phyloP scores from a whole-genome alignment of 2,329 filamentous ascomycete species.

The Aspergillus persii region DNA sequence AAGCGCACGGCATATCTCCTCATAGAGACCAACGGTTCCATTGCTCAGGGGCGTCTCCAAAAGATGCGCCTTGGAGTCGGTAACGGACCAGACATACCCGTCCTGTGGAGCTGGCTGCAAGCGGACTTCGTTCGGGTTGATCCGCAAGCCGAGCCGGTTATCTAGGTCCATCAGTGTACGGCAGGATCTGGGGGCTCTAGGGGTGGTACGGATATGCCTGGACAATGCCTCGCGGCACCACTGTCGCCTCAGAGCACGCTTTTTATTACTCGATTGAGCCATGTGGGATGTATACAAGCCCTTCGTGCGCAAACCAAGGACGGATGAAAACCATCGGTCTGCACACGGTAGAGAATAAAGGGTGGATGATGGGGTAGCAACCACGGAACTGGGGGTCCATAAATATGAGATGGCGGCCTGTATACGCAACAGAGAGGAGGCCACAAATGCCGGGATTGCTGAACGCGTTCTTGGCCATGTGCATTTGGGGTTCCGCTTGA shows the following conservation, averaged over 20 bases:
- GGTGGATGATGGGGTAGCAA: background rate
- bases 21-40: background rate
- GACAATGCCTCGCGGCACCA: background rate
- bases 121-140: background rate
- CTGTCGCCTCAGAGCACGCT: background rate
- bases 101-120: background rate
- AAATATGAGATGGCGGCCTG: background rate
- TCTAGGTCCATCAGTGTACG: background rate
- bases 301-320: too few species aligned
- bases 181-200: background rate
- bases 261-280: slow-evolving; percentile 1
- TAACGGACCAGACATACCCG: background rate
- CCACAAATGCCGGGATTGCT: background rate
- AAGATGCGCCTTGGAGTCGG: background rate
- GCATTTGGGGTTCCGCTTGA: background rate
- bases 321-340: too few species aligned
- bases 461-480: background rate
- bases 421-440: background rate
- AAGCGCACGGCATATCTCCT: background rate
- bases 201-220: background rate
- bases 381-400: background rate
- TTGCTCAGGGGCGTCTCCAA: background rate
- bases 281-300: background rate
- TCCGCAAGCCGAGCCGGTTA: background rate
- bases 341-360: background rate